These are phyloP conservation scores for Entamoeba histolytica DNA, from an alignment of 208 protist genomes.

Conservation along the genomic window DNA sequence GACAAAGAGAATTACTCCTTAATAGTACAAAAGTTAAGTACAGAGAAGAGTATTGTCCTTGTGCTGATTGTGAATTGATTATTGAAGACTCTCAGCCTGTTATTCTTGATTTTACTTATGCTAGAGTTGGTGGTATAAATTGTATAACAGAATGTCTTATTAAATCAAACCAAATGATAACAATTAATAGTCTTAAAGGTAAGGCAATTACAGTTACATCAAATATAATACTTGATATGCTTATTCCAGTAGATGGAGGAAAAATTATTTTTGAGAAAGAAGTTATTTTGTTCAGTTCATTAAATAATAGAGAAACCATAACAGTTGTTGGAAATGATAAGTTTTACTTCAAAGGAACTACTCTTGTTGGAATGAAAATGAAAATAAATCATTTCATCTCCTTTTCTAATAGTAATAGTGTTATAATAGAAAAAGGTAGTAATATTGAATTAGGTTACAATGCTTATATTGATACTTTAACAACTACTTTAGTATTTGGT, in stretches of 20 bases:
- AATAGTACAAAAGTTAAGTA: neutral
- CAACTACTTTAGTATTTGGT: neutral
- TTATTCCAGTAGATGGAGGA: neutral
- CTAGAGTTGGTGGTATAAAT: neutral
- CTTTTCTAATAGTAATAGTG: neutral
- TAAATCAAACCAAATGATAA: neutral
- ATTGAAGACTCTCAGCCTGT: neutral
- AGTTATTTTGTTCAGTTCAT: neutral
- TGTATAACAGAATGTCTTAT: neutral
- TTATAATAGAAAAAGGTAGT: neutral
- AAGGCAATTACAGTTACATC: neutral
- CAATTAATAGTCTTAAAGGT: neutral
- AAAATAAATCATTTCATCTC: neutral
- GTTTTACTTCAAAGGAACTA: neutral
- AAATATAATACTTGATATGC: neutral
- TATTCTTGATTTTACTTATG: neutral
- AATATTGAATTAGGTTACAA: neutral
- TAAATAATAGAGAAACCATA: neutral
- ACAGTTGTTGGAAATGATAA: neutral
- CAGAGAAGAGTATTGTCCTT: neutral
- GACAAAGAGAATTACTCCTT: neutral
- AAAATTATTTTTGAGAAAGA: neutral
- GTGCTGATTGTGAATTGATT: neutral
- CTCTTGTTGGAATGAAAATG: neutral
- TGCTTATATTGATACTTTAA: neutral